Conservation (phyloP, 208 protist genomes). For the Acanthamoeba castellanii region DNA sequence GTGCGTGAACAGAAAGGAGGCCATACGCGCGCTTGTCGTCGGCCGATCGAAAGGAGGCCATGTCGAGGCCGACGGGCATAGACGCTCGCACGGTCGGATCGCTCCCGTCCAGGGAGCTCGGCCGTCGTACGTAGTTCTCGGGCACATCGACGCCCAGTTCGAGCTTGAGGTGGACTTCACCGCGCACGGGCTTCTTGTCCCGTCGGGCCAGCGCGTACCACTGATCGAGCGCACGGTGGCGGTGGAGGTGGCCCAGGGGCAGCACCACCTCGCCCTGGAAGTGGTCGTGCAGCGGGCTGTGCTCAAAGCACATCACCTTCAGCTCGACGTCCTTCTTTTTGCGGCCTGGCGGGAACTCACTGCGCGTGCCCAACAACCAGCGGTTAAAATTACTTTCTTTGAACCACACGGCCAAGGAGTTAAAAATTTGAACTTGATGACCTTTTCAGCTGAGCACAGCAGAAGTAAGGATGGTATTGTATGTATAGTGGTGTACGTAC, state of each 20-base stretch:
- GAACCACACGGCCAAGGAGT: neutral
- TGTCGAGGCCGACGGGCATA: neutral
- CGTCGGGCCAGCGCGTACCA: conserved; percentile 44
- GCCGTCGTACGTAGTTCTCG: neutral
- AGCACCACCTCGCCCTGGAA: conserved; percentile 35
- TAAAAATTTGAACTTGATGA: no score
- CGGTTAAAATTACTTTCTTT: neutral
- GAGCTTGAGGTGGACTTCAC: conserved; percentile 11
- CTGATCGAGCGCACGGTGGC: neutral
- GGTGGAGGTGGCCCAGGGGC: neutral
- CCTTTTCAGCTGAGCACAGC: no score
- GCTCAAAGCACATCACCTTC: conserved; percentile 33
- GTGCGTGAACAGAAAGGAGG: neutral
- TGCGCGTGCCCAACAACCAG: neutral
- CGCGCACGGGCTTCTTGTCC: neutral
- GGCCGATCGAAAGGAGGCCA: neutral
- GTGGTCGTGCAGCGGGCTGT: conserved; percentile 49
- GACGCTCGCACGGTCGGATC: neutral
- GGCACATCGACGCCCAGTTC: neutral
- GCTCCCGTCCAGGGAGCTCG: neutral
- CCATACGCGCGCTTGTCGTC: neutral
- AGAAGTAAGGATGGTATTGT: no score
- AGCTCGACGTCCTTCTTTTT: neutral
- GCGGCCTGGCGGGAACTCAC: neutral
- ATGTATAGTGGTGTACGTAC: neutral